Evolutionary conservation across 176 grass and related monocot genomes (phyloP).

Genomic region (Triticum dicoccoides): DNA sequence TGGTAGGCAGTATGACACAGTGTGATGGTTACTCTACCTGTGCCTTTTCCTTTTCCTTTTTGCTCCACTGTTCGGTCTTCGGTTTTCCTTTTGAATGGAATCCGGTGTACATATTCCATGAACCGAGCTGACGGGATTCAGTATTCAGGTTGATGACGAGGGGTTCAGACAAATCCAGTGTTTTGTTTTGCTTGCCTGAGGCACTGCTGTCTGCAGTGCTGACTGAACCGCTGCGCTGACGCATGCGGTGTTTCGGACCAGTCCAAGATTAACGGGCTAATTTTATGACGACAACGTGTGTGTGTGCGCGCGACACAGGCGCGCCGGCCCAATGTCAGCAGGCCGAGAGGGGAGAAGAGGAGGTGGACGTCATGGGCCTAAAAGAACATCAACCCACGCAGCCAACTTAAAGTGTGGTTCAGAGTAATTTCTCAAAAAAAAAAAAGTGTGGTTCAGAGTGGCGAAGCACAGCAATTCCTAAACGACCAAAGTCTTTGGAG

Average conservation of each 20-base stretch:
- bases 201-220: not conserved
- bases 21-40: not conserved
- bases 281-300: too few species aligned
- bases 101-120: not conserved
- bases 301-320: not conserved
- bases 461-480: too few species aligned
- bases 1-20: not conserved
- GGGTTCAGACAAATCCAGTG: not conserved
- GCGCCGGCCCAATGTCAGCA: not conserved
- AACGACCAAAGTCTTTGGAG: too few species aligned
- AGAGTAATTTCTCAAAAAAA: too few species aligned
- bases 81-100: not conserved
- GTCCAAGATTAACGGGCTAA: too few species aligned
- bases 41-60: not conserved
- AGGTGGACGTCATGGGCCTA: not conserved
- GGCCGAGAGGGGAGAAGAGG: not conserved
- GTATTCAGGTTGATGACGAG: not conserved
- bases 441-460: not conserved
- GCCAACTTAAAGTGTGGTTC: not conserved
- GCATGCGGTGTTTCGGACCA: not conserved
- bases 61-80: not conserved
- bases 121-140: not conserved
- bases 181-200: not conserved
- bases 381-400: not conserved
- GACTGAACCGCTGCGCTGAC: not conserved